phyloP scores from a whole-genome alignment of 2,329 filamentous ascomycete species.

The Laburnicola sp. region DNA sequence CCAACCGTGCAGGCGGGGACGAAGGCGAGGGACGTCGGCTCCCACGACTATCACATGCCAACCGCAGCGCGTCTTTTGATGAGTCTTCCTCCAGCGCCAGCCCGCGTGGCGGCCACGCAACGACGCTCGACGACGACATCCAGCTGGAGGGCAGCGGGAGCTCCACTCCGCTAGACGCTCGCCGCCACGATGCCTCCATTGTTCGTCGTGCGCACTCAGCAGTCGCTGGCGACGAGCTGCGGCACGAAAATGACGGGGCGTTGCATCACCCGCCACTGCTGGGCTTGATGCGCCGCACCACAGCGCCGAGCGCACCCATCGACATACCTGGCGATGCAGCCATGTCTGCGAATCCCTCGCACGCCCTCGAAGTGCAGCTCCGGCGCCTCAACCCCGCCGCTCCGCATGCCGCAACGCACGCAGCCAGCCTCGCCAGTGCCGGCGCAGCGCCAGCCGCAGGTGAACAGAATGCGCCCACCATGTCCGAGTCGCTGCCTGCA shows the following conservation, averaged over 20 bases:
- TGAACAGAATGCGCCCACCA: slow-evolving; percentile 30
- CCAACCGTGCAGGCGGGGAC: slow-evolving; percentile 21
- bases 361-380: slow-evolving; percentile 32
- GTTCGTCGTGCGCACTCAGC: slow-evolving; percentile 27
- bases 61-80: slow-evolving; percentile 15
- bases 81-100: slow-evolving; percentile 5
- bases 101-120: slow-evolving; percentile 11
- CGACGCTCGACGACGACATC: slow-evolving; percentile 14
- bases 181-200: slow-evolving; percentile 27
- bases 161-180: slow-evolving; percentile 13
- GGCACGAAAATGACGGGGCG: slow-evolving; percentile 17
- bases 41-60: slow-evolving; percentile 34
- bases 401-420: slow-evolving; percentile 28
- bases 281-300: slow-evolving; percentile 17
- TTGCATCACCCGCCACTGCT: slow-evolving; percentile 7
- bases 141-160: slow-evolving; percentile 6
- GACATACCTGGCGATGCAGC: slow-evolving; percentile 23
- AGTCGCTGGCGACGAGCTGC: slow-evolving; percentile 25
- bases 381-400: slow-evolving; percentile 29
- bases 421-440: slow-evolving; percentile 19
- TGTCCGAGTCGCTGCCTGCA: slow-evolving; percentile 49
- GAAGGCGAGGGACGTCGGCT: not conserved
- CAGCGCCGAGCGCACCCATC: slow-evolving; percentile 27
- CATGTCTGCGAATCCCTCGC: slow-evolving; percentile 41
- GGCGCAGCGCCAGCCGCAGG: slow-evolving; percentile 3